Conservation (phyloP, 148 eudicot genomes). For the Polygonum maritimum region DNA sequence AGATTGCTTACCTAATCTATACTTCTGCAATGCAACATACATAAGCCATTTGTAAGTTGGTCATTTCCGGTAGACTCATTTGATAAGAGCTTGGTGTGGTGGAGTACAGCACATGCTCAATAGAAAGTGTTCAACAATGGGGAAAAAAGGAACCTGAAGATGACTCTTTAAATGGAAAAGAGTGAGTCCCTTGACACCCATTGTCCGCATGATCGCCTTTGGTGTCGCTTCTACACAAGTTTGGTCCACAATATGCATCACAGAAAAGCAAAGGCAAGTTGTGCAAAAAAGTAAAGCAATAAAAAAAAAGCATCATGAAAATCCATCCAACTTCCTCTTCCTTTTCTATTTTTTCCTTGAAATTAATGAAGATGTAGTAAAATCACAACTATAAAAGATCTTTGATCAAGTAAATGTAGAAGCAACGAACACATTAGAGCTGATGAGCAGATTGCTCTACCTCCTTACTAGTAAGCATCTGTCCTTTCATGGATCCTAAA, state of each 20-base stretch:
- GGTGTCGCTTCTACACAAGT: constrained; percentile 58
- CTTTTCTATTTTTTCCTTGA: neutral
- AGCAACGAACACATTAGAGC: neutral
- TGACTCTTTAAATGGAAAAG: constrained; percentile 84
- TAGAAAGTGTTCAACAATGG: constrained; percentile 6
- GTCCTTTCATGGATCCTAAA: neutral
- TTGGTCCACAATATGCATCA: constrained; percentile 7
- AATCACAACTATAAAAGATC: neutral
- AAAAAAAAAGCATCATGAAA: neutral
- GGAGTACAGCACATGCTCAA: constrained; percentile 8
- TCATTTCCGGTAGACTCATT: neutral
- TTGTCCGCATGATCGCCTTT: constrained; percentile 75
- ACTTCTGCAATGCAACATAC: constrained; percentile 55
- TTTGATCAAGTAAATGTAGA: neutral
- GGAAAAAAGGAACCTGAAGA: constrained; percentile 41
- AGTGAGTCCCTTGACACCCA: constrained; percentile 84
- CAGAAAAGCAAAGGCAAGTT: neutral
- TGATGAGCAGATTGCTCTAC: neutral
- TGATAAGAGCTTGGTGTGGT: constrained; percentile 1
- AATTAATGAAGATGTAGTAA: neutral
- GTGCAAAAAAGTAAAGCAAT: constrained; percentile 5
- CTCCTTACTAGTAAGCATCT: neutral
- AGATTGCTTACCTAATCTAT: constrained; percentile 82
- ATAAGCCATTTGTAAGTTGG: neutral
- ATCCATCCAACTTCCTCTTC: neutral